Percentiles rank a stretch among this genome's conserved stretches.
Conservation (phyloP, 2,329 filamentous ascomycete genomes). For the Aspergillus fijiensis region DNA sequence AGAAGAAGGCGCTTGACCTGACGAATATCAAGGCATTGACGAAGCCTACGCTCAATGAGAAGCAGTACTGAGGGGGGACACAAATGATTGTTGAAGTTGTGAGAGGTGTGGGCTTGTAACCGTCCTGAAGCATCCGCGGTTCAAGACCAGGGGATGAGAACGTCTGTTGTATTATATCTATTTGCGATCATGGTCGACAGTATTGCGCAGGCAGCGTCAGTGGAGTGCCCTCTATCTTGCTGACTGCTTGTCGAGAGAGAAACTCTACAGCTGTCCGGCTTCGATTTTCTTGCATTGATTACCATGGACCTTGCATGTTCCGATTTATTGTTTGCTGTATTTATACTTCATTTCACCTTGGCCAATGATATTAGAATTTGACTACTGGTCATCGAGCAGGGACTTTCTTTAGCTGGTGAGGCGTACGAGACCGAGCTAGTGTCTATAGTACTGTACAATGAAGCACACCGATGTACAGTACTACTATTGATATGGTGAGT, state of each 20-base stretch:
- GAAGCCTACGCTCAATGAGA: constrained; percentile 32
- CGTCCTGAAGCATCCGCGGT: neutral
- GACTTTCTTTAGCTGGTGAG: neutral
- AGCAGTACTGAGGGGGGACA: constrained; percentile 24
- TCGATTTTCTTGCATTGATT: constrained; percentile 10
- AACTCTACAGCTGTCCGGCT: constrained; percentile 6
- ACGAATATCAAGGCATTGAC: constrained; percentile 36
- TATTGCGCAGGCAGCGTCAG: neutral
- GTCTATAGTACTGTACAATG: too few species aligned
- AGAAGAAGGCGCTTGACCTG: constrained; percentile 36
- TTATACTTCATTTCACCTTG: constrained; percentile 28
- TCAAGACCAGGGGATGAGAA: constrained; percentile 9
- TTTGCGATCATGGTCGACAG: constrained; percentile 16
- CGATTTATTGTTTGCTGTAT: constrained; percentile 31
- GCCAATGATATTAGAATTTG: constrained; percentile 22
- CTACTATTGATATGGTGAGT: too few species aligned
- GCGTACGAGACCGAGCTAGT: too few species aligned
- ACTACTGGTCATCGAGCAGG: neutral
- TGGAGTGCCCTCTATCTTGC: constrained; percentile 7
- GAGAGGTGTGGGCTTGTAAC: neutral
- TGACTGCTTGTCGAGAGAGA: neutral
- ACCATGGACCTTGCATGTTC: constrained; percentile 26
- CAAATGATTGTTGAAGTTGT: neutral
- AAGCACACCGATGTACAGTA: neutral
- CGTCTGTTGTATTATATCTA: constrained; percentile 23